A percentile compares a stretch with the other conserved stretches of the same genome.
Evolutionary conservation across 129 eudicot species (phyloP).

Genomic region (Lactuca sativa): DNA sequence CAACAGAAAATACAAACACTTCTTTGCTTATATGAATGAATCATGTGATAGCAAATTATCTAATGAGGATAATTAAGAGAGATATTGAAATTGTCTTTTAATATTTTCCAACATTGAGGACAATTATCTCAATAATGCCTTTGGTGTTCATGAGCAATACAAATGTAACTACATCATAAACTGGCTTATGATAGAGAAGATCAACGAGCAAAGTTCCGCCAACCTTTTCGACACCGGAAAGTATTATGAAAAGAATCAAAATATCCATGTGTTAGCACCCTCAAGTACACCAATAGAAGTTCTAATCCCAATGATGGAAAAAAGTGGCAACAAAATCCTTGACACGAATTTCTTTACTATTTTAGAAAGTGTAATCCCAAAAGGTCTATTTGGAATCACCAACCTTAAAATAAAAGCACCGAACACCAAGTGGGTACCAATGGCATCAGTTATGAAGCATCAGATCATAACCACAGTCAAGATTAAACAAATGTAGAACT

Average conservation of each 20-base stretch:
- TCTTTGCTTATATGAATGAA: no score
- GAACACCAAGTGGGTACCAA: conserved; percentile 81
- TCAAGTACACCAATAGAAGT: conserved; percentile 51
- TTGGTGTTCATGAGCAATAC: conserved; percentile 89
- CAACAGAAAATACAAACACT: no score
- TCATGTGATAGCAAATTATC: neutral
- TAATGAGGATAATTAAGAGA: neutral
- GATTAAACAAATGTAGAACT: conserved; percentile 54
- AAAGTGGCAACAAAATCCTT: conserved; percentile 68
- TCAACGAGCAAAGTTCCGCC: conserved; percentile 70
- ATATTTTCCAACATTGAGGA: conserved; percentile 81
- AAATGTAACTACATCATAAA: conserved; percentile 64
- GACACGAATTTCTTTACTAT: conserved; percentile 81
- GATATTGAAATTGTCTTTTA: conserved; percentile 45
- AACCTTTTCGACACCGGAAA: conserved; percentile 74
- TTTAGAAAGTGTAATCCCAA: conserved; percentile 67
- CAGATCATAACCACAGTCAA: conserved; percentile 79
- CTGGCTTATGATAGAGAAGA: conserved; percentile 55
- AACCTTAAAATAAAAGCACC: conserved; percentile 88
- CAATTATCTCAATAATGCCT: conserved; percentile 83
- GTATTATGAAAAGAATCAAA: conserved; percentile 46
- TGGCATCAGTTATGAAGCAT: conserved; percentile 78
- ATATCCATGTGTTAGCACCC: conserved; percentile 52
- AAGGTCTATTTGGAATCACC: conserved; percentile 73
- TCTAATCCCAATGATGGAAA: conserved; percentile 76